These are phyloP conservation scores for Quercus aquifolioides DNA, from an alignment of 306 rosid genomes.

Conservation along the genomic window DNA sequence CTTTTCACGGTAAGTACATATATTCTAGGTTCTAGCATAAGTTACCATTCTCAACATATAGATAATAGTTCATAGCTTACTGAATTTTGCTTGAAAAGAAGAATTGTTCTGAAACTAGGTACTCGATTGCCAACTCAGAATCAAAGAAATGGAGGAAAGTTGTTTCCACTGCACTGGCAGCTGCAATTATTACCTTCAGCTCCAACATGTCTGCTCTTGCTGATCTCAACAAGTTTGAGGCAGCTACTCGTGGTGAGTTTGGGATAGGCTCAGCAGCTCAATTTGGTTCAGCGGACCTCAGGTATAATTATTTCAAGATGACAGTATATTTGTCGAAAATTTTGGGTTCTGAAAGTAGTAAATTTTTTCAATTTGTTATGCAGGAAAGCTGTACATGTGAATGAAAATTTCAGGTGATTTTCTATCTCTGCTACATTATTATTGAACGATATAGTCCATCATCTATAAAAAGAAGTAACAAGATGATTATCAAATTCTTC, in stretches of 20 bases:
- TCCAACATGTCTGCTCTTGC: constrained; percentile 74
- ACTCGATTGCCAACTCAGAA: constrained; percentile 24
- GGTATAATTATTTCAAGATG: constrained; percentile 23
- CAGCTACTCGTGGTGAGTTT: constrained; percentile 77
- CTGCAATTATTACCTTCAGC: constrained; percentile 56
- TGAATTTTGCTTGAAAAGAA: constrained; percentile 29
- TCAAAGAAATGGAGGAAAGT: constrained; percentile 49
- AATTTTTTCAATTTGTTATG: not conserved
- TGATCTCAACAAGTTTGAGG: constrained; percentile 86
- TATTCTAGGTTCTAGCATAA: not conserved
- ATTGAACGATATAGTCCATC: not conserved
- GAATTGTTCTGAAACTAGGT: constrained; percentile 34
- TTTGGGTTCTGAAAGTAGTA: not conserved
- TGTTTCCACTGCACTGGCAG: constrained; percentile 61
- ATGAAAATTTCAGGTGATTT: constrained; percentile 88
- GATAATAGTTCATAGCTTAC: not conserved
- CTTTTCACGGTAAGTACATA: constrained; percentile 16
- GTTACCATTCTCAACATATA: not conserved
- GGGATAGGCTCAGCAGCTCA: constrained; percentile 97
- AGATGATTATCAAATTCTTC: too few species aligned
- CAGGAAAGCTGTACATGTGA: constrained; percentile 87
- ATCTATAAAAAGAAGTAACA: not conserved
- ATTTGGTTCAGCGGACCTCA: constrained; percentile 92
- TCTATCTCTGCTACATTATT: not conserved
- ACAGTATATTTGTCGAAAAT: not conserved